Evolutionary conservation across 2,329 filamentous ascomycete species (phyloP), one percentile per base, ranked within the genome.

Genomic region (Neopestalotiopsis rosae): DNA sequence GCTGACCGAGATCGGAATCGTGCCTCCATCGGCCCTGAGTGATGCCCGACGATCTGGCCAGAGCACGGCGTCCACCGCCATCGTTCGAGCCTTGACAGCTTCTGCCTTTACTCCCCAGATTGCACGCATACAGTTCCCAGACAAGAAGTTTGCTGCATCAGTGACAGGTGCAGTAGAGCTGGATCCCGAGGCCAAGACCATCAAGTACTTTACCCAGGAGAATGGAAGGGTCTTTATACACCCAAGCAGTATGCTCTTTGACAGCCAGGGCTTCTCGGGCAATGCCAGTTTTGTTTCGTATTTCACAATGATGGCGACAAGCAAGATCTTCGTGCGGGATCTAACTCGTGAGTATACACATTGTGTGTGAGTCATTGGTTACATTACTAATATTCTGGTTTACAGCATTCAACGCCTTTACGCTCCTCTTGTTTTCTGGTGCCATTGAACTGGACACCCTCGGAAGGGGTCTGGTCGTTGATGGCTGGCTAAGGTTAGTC

Each of bases 191-290:
- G 95, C 95, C 4, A 88, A 91, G 66, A 93, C 92, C 3, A 98
- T 99, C 81, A 96, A 94, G 78, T 99, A 95, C 82, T 98, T 94
- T 81, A 94, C 92, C 73, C 91, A 93, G 76, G 92, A 94, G 74
- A 93, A 92, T 73, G 93, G 92, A 0, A 88, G 96, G 6, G 94
- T 98, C 13, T 99, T 99, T 79, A 91, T 98, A 17, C 96, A 99
- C 77, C 96, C 96, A 0, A 91, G 90, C 74, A 97, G 93, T 59
- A 94, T 92, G 0, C 85, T 98, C 10, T 98, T 98, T 79, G 92
- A 91, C 66, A 91, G 90, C 12, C 93, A 97, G 77, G 88, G 86
- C 0, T 97, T 97, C 77, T 88, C 92, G 2, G 90, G 88, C 7
- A 89, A 90, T 65, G 91, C 92, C 5, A 87, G 89, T 1, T 98